Base-by-base conservation (phyloP, 2,329 filamentous ascomycete genomes). In the Fusarium xyrophilum region DNA sequence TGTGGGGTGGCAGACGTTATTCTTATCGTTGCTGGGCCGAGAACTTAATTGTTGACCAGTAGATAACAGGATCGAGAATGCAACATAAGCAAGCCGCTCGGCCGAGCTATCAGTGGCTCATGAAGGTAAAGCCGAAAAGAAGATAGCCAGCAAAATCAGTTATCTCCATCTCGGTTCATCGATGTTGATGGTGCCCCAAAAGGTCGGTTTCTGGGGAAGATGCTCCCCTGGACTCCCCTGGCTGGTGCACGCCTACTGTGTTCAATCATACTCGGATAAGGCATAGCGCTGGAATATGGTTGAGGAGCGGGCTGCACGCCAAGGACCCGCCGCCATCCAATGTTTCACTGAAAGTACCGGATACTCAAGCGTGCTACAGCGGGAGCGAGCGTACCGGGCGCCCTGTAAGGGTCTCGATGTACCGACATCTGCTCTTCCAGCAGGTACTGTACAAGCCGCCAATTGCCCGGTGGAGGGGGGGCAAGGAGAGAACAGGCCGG, bases 201-300 rank as follows among this genome's bases (percentile, higher is more conserved):
- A 64, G 67, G 65, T 72, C 63, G 67, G 71, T 74, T 70, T 74
- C 73, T 75, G 73, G 71, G 73, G 73, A 73, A 74, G 60, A 53
- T 46, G 54, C 62, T 67, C 73, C 71, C 72, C 69, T 74, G 69
- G 65, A 51, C 57, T 55, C 65, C 72, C 72, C 72, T 74, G 74
- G 65, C 63, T 43, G 60, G 52, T 71, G 66, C 60, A 71, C 56
- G 50, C 67, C 66, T 59, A 53, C 33, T 43, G 43, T 63, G 46
- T 46, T 42, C 35, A 50, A 58, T 54, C 38, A 76, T 73, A 27
- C 77, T 71, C 1, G 19, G 66, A 72, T 59, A 38, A 38, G 73
- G 78, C 10, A 63, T 80, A 79, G 79, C 59, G 48, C 47, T 12
- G 23, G 38, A 75, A 80, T 81, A 81, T 83, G 79, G 81, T 82